Evolutionary conservation across 495 filamentous ascomycete species (phyloP).

Genomic region (Penicillium desertorum): DNA sequence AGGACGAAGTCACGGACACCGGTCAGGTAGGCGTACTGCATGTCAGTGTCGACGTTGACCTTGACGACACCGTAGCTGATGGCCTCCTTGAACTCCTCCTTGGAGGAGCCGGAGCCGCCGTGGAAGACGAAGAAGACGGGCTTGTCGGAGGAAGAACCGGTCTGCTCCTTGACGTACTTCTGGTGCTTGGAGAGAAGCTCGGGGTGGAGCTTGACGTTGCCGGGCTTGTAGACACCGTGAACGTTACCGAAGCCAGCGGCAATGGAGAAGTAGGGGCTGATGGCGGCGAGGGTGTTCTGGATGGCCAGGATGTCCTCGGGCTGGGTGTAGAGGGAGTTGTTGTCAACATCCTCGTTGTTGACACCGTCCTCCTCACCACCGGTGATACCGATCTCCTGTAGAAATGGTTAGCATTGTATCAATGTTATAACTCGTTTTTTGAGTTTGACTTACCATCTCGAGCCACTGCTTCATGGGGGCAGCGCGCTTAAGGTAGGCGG

Average conservation of each 20-base stretch:
- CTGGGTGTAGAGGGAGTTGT: slow-evolving; percentile 95
- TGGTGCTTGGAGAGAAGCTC: slow-evolving; percentile 95
- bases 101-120: slow-evolving; percentile 87
- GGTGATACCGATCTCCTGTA: slow-evolving; percentile 83
- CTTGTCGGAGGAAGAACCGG: slow-evolving; percentile 66
- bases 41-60: slow-evolving; percentile 83
- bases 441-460: slow-evolving; percentile 73
- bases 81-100: slow-evolving; percentile 82
- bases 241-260: slow-evolving; percentile 99
- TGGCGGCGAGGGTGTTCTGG: slow-evolving; percentile 73
- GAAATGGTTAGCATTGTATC: slow-evolving; percentile 11
- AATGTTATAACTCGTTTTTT: neutral
- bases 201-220: slow-evolving; percentile 93
- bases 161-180: slow-evolving; percentile 78
- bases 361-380: slow-evolving; percentile 93
- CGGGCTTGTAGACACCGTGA: slow-evolving; percentile 98
- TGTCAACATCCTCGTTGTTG: slow-evolving; percentile 76
- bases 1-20: slow-evolving; percentile 93
- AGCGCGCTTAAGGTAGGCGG: slow-evolving; percentile 84
- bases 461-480: slow-evolving; percentile 98
- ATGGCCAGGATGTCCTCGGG: slow-evolving; percentile 92
- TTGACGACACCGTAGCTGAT: slow-evolving; percentile 95
- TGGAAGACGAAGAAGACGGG: slow-evolving; percentile 99
- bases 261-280: slow-evolving; percentile 95
- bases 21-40: slow-evolving; percentile 72